These are phyloP conservation scores for Annona cherimola DNA, from an alignment of 164 flowering plant species.

Conservation along the genomic window DNA sequence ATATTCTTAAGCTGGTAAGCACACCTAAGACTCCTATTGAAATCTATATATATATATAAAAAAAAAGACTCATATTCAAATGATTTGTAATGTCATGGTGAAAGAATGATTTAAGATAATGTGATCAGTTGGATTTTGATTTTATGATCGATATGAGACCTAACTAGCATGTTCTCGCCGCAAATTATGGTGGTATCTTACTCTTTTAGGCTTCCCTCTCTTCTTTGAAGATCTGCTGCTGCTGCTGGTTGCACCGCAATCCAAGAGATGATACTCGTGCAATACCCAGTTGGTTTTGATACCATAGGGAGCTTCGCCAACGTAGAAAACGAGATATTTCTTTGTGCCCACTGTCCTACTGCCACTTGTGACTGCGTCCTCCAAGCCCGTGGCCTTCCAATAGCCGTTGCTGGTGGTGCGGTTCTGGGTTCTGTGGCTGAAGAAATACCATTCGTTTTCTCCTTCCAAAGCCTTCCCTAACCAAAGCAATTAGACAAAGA, in stretches of 20 bases:
- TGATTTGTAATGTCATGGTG: too few species aligned
- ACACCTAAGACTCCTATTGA: too few species aligned
- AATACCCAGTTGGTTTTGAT: constrained; percentile 54
- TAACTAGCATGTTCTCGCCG: too few species aligned
- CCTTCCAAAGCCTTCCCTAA: constrained; percentile 74
- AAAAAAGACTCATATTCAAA: too few species aligned
- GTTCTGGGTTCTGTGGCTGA: constrained; percentile 49
- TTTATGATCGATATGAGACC: too few species aligned
- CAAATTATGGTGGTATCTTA: constrained; percentile 7
- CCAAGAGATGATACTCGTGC: constrained; percentile 53
- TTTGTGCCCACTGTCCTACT: constrained; percentile 40
- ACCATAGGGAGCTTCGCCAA: constrained; percentile 39
- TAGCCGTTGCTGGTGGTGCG: constrained; percentile 52
- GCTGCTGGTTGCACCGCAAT: constrained; percentile 11
- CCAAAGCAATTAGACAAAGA: neutral
- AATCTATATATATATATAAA: too few species aligned
- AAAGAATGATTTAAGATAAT: too few species aligned
- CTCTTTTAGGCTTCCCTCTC: constrained; percentile 31
- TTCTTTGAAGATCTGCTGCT: constrained; percentile 37
- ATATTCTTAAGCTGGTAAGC: too few species aligned
- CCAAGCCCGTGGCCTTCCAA: constrained; percentile 57
- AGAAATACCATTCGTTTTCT: constrained; percentile 74
- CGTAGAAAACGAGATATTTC: constrained; percentile 35
- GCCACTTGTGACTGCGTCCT: constrained; percentile 44
- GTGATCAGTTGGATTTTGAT: too few species aligned